These are phyloP conservation scores for Aspergillus incahuasiensis DNA, from an alignment of 495 filamentous ascomycete genomes.

Conservation along the genomic window DNA sequence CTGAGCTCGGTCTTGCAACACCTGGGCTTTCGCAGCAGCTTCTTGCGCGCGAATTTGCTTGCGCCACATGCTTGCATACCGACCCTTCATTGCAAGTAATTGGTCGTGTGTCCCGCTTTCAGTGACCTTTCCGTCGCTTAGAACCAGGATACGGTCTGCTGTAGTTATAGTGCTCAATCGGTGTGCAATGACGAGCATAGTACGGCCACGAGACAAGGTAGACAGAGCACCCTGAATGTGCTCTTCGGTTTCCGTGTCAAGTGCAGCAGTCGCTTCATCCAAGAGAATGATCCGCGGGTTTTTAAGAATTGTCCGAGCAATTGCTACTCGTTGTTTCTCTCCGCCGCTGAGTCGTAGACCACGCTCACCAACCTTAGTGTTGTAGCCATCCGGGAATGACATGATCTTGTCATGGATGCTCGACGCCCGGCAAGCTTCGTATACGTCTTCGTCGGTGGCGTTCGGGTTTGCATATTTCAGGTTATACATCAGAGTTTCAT, in stretches of 20 bases:
- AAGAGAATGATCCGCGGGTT: slow-evolving; percentile 93
- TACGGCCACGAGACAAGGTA: slow-evolving; percentile 75
- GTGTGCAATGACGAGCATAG: slow-evolving; percentile 81
- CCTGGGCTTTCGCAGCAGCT: slow-evolving; percentile 69
- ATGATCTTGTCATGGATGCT: slow-evolving; percentile 96
- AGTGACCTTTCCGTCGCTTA: slow-evolving; percentile 75
- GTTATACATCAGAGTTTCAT: slow-evolving; percentile 96
- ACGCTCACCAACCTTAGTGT: slow-evolving; percentile 91
- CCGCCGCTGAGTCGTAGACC: slow-evolving; percentile 89
- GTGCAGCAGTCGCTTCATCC: slow-evolving; percentile 92
- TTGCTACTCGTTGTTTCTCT: slow-evolving; percentile 95
- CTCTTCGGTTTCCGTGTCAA: slow-evolving; percentile 94
- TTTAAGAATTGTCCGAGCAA: slow-evolving; percentile 94
- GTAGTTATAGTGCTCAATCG: slow-evolving; percentile 90
- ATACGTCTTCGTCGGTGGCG: slow-evolving; percentile 83
- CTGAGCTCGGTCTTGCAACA: slow-evolving; percentile 45
- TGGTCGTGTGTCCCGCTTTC: slow-evolving; percentile 87
- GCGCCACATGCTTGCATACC: slow-evolving; percentile 91
- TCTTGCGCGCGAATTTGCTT: slow-evolving; percentile 89
- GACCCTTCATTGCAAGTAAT: slow-evolving; percentile 68
- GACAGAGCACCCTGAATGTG: slow-evolving; percentile 86
- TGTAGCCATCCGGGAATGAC: slow-evolving; percentile 86
- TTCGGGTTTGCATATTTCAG: slow-evolving; percentile 86
- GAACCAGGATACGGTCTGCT: slow-evolving; percentile 91
- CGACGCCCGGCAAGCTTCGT: slow-evolving; percentile 82